Base-by-base conservation (phyloP, 2,329 filamentous ascomycete genomes). In the Neopestalotiopsis sp. region DNA sequence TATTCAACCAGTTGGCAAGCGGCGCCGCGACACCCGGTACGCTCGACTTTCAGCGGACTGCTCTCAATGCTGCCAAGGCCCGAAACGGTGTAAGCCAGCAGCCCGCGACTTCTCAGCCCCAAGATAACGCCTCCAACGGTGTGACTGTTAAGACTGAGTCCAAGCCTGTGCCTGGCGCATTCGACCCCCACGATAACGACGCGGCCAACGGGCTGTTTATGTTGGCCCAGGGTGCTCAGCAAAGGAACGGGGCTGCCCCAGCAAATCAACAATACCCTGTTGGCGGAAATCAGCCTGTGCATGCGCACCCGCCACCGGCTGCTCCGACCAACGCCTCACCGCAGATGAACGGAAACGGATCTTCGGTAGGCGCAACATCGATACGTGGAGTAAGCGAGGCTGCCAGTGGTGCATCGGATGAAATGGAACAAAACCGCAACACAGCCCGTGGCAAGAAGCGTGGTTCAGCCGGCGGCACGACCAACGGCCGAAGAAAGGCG, bases 181-280 rank as follows among this genome's bases (percentile, higher is more conserved):
- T 94, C 77, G 92, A 95, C 69, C 93, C 94, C 57, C 94, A 97
- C 81, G 95, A 97, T 66, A 97, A 95, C 75, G 95, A 97, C 82
- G 96, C 95, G 58, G 96, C 95, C 65, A 98, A 98, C 78, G 95
- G 96, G 38, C 86, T 99, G 0, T 97, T 94, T 75, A 92, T 98
- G 88, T 86, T 99, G 69, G 95, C 96, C 1, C 91, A 94, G 76
- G 90, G 90, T 24, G 81, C 83, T 32, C 87, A 91, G 66, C 74
- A 73, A 40, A 73, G 78, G 81, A 90, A 83, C 85, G 88, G 82
- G 82, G 86, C 79, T 70, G 89, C 84, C 71, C 80, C 83, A 14
- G 75, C 83, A 20, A 84, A 81, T 72, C 86, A 81, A 74, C 77
- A 79, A 66, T 87, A 88, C 82, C 75, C 84, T 73, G 79, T 82